These are phyloP conservation scores for Fusarium pseudonygamai DNA, from an alignment of 2,329 filamentous ascomycete genomes.

Conservation along the genomic window DNA sequence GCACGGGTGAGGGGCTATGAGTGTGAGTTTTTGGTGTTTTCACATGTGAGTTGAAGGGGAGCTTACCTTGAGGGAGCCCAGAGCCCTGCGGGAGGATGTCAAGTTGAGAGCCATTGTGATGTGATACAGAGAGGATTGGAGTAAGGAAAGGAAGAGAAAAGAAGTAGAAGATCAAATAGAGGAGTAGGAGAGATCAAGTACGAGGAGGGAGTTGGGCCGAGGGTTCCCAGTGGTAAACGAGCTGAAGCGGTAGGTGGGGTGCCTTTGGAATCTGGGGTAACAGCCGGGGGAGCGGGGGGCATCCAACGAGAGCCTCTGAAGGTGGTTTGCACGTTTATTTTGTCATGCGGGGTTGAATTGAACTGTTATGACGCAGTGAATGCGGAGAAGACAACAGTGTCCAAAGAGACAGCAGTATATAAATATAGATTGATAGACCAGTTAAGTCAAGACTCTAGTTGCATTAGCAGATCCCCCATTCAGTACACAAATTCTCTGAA, in stretches of 20 bases:
- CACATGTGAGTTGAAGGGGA: conserved; percentile 3
- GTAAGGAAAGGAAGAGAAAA: not conserved
- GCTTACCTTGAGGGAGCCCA: conserved; percentile 71
- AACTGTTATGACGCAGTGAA: conserved; percentile 3
- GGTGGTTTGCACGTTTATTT: conserved; percentile 19
- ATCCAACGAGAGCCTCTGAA: conserved; percentile 2
- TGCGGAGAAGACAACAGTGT: conserved; percentile 14
- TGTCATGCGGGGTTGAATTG: conserved; percentile 30
- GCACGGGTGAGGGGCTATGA: conserved; percentile 46
- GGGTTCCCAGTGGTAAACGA: conserved; percentile 40
- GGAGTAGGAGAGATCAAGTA: not conserved
- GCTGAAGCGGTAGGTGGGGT: conserved; percentile 33
- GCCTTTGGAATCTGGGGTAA: conserved; percentile 38
- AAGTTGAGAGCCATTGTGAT: conserved; percentile 71
- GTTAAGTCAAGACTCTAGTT: not conserved
- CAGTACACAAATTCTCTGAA: accelerated
- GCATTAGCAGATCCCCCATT: not conserved
- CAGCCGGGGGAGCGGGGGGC: conserved; percentile 38
- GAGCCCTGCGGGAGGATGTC: conserved; percentile 68
- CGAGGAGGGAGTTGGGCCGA: conserved; percentile 29
- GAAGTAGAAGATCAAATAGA: not conserved
- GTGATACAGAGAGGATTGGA: not conserved
- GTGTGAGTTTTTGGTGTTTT: not conserved
- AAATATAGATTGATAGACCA: not conserved
- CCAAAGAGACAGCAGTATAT: not conserved